These are phyloP conservation scores for Lentinula guzmanii DNA, from an alignment of 768 basidiomycete genomes.

Conservation along the genomic window DNA sequence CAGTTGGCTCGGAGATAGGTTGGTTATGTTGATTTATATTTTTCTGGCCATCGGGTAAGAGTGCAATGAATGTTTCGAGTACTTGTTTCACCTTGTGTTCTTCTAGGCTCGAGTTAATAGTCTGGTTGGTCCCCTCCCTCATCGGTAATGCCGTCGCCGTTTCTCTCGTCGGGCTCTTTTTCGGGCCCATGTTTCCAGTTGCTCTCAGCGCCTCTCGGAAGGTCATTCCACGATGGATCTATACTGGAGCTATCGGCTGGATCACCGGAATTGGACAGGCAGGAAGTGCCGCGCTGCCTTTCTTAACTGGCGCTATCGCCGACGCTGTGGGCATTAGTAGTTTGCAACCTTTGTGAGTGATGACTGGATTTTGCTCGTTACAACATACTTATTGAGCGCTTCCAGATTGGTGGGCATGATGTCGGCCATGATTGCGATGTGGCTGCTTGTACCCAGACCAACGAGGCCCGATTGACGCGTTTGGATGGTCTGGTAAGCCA, in stretches of 20 bases:
- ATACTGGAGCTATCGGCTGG: slow-evolving; percentile 63
- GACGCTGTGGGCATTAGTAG: slow-evolving; percentile 53
- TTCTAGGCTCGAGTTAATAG: slow-evolving; percentile 50
- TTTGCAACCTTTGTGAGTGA: slow-evolving; percentile 56
- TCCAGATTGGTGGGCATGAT: slow-evolving; percentile 56
- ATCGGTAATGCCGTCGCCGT: slow-evolving; percentile 61
- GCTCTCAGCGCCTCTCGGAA: slow-evolving; percentile 66
- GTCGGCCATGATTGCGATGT: slow-evolving; percentile 49
- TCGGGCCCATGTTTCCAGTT: slow-evolving; percentile 76
- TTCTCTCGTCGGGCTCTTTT: slow-evolving; percentile 55
- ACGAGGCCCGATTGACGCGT: neutral
- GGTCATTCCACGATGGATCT: slow-evolving; percentile 65
- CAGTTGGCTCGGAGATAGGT: slow-evolving; percentile 50
- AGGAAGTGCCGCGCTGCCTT: slow-evolving; percentile 67
- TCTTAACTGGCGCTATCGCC: slow-evolving; percentile 67
- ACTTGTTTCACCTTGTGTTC: neutral
- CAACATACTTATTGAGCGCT: neutral
- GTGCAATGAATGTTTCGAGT: neutral
- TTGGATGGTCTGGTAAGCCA: neutral
- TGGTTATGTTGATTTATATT: slow-evolving; percentile 46
- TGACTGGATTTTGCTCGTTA: neutral
- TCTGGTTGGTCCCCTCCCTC: slow-evolving; percentile 68
- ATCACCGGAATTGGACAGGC: slow-evolving; percentile 66
- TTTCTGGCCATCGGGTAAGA: slow-evolving; percentile 42
- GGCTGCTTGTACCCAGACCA: slow-evolving; percentile 42